phyloP scores from a whole-genome alignment of 2,329 filamentous ascomycete genomes.

The Xylaria sp. region DNA sequence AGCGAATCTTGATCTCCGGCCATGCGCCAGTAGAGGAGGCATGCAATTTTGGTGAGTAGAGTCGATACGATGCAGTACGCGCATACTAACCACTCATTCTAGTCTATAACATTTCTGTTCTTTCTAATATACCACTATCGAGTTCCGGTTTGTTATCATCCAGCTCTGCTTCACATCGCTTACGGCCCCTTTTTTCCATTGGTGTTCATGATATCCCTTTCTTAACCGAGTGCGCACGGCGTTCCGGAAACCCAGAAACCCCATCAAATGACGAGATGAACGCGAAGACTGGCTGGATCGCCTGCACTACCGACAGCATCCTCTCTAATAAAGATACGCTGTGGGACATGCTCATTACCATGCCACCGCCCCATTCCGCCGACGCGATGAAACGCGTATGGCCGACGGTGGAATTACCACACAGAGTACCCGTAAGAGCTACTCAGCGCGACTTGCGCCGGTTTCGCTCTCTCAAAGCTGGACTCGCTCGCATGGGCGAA shows the following conservation, averaged over 20 bases:
- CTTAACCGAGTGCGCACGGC: conserved; percentile 58
- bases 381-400: conserved; percentile 59
- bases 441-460: conserved; percentile 86
- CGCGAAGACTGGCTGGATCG: conserved; percentile 70
- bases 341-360: conserved; percentile 83
- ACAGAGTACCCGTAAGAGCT: conserved; percentile 65
- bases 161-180: conserved; percentile 56
- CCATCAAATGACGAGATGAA: conserved; percentile 39
- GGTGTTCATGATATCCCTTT: conserved; percentile 89
- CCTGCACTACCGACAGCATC: conserved; percentile 93
- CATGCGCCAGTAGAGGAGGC: conserved; percentile 77
- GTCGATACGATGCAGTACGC: not conserved
- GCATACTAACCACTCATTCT: conserved; percentile 19
- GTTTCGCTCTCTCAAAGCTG: conserved; percentile 63
- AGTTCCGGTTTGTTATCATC: conserved; percentile 64
- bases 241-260: conserved; percentile 34
- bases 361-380: conserved; percentile 60
- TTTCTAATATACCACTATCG: conserved; percentile 79
- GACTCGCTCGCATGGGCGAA: conserved; percentile 47
- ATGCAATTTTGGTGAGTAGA: conserved; percentile 76
- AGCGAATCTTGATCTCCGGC: conserved; percentile 81
- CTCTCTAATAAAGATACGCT: conserved; percentile 78
- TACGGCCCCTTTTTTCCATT: conserved; percentile 83
- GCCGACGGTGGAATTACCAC: conserved; percentile 67
- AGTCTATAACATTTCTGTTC: conserved; percentile 93